Percentiles rank a stretch among this genome's conserved stretches.
phyloP scores from a whole-genome alignment of 768 basidiomycete species.

The Lactarius evosmus region DNA sequence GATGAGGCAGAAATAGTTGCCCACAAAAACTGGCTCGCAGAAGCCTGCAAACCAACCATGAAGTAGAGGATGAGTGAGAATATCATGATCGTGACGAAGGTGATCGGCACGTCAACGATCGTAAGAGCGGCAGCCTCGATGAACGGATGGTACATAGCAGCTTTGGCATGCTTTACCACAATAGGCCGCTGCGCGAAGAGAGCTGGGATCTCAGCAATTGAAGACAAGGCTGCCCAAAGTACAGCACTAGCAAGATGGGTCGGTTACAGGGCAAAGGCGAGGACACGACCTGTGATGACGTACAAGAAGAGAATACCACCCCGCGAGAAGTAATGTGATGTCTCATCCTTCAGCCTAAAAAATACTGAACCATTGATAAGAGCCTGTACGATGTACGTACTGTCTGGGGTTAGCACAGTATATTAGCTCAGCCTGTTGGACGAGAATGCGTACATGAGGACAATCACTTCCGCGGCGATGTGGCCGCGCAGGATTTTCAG shows the following conservation, averaged over 20 bases:
- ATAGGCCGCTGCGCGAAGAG: conserved; percentile 59
- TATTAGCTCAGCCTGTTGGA: too few species aligned
- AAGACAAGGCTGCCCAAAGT: conserved; percentile 54
- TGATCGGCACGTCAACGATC: conserved; percentile 59
- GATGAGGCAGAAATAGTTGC: conserved; percentile 29
- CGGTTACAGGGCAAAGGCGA: neutral
- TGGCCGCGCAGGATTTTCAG: conserved; percentile 38
- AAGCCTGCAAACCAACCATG: conserved; percentile 52
- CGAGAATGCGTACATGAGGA: conserved; percentile 29
- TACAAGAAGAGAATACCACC: conserved; percentile 78
- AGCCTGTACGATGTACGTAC: conserved; percentile 53
- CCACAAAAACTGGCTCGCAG: conserved; percentile 64
- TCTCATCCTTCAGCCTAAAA: conserved; percentile 50
- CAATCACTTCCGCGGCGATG: conserved; percentile 32
- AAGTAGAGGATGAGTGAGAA: conserved; percentile 60
- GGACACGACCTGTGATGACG: conserved; percentile 26
- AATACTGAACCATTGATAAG: conserved; percentile 64
- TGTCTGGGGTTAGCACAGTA: conserved; percentile 30
- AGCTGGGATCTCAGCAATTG: conserved; percentile 61
- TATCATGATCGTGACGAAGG: conserved; percentile 42
- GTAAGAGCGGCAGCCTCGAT: conserved; percentile 55
- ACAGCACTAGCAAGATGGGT: conserved; percentile 41
- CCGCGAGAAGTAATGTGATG: conserved; percentile 69
- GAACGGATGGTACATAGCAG: conserved; percentile 61
- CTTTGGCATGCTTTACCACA: conserved; percentile 51